phyloP scores from a whole-genome alignment of 192 early-diverging fungal genomes.

The Coemansia sp. region DNA sequence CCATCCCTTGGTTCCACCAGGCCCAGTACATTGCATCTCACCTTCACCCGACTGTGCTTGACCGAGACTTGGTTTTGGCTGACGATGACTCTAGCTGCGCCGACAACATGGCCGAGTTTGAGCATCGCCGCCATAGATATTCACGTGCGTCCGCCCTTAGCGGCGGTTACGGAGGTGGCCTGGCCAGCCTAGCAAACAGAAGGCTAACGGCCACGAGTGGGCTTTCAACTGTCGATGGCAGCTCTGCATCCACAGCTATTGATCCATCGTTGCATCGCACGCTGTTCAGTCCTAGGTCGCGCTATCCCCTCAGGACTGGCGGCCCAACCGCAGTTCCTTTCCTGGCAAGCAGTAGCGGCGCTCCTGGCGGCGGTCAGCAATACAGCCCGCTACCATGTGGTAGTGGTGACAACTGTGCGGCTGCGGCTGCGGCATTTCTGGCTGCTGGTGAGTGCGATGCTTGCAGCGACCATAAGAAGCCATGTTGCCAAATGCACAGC shows the following conservation, averaged over 20 bases:
- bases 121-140: not conserved
- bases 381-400: not conserved
- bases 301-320: not conserved
- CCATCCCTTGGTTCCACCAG: constrained; percentile 18
- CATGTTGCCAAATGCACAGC: constrained; percentile 11
- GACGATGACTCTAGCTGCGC: constrained; percentile 44
- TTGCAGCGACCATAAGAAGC: constrained; percentile 3
- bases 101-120: constrained; percentile 11
- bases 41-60: not conserved
- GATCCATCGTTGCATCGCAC: constrained; percentile 2
- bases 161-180: not conserved
- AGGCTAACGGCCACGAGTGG: constrained; percentile 4
- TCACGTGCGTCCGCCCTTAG: not conserved
- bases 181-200: not conserved
- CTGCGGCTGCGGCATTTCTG: not conserved
- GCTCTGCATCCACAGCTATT: constrained; percentile 3
- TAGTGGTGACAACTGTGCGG: not conserved
- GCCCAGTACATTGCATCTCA: not conserved
- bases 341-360: not conserved
- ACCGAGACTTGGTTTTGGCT: constrained; percentile 18
- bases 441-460: not conserved
- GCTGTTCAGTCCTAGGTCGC: not conserved
- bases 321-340: not conserved
- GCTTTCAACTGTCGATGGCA: constrained; percentile 6
- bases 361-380: not conserved